Percentiles rank a stretch among this genome's conserved stretches.
Evolutionary conservation across 768 basidiomycete genomes (phyloP).

Genomic region (Termitomyces heimii): DNA sequence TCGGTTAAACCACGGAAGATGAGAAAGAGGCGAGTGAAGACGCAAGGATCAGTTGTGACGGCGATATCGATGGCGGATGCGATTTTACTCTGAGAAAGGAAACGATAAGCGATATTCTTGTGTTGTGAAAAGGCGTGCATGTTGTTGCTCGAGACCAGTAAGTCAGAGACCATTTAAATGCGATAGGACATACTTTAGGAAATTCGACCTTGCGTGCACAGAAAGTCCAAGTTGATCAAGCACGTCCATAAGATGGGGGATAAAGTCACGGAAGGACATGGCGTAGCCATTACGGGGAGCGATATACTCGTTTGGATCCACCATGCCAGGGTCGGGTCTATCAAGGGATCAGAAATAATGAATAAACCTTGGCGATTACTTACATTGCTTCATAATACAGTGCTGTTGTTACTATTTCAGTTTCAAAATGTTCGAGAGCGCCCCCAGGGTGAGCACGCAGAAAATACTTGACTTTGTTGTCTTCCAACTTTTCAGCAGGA

Average conservation of each 20-base stretch:
- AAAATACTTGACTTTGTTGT: conserved; percentile 79
- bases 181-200: conserved; percentile 57
- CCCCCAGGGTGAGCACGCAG: conserved; percentile 80
- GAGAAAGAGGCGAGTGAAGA: conserved; percentile 81
- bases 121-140: conserved; percentile 67
- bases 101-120: conserved; percentile 89
- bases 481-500: conserved; percentile 58
- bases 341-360: not conserved
- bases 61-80: conserved; percentile 85
- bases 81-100: conserved; percentile 71
- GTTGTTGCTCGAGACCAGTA: conserved; percentile 52
- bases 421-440: conserved; percentile 82
- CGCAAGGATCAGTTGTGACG: conserved; percentile 73
- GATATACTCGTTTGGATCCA: conserved; percentile 76
- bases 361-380: conserved; percentile 21
- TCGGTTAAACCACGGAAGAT: conserved; percentile 81
- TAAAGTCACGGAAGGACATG: conserved; percentile 76
- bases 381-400: conserved; percentile 85
- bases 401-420: conserved; percentile 71
- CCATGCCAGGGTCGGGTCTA: conserved; percentile 73
- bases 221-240: conserved; percentile 83
- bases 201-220: conserved; percentile 72
- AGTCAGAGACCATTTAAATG: conserved; percentile 1
- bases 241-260: conserved; percentile 77
- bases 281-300: conserved; percentile 81